A percentile compares a stretch with the other conserved stretches of the same genome.
phyloP scores from a whole-genome alignment of 441 rosid genomes.

The Eutrema salsugineum region DNA sequence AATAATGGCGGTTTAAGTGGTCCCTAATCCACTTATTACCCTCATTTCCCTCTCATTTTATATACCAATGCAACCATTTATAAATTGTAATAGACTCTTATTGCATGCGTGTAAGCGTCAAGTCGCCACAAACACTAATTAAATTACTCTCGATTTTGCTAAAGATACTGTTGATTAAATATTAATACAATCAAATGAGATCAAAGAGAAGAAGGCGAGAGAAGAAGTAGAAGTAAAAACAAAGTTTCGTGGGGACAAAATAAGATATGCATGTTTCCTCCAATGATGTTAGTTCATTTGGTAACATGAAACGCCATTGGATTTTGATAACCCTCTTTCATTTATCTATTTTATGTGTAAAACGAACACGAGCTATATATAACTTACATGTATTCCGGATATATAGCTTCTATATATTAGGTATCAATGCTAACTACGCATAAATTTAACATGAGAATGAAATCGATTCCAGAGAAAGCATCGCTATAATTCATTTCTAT shows the following conservation, averaged over 20 bases:
- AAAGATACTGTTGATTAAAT: conserved; percentile 16
- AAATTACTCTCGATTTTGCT: conserved; percentile 1
- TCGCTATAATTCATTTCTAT: too few relatives aligned
- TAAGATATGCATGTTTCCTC: conserved; percentile 31
- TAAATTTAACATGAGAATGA: too few relatives aligned
- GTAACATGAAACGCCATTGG: conserved; percentile 16
- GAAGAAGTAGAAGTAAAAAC: conserved; percentile 18
- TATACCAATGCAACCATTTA: not conserved
- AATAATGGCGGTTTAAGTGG: conserved; percentile 30
- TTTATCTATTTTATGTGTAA: not conserved
- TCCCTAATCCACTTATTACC: conserved; percentile 7
- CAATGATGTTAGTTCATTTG: conserved; percentile 26
- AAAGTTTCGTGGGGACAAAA: conserved; percentile 14
- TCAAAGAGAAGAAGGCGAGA: conserved; percentile 20
- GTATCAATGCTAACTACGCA: too few relatives aligned
- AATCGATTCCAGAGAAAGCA: too few relatives aligned
- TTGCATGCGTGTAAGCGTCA: not conserved
- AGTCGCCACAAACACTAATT: conserved; percentile 20
- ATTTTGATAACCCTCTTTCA: not conserved
- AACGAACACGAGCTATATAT: too few relatives aligned
- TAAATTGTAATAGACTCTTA: not conserved
- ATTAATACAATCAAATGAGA: not conserved
- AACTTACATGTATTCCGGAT: too few relatives aligned
- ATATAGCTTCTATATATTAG: too few relatives aligned
- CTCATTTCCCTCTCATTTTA: not conserved